These are phyloP conservation scores for Balamuthia mandrillaris DNA, from an alignment of 208 protist genomes.

Conservation along the genomic window DNA sequence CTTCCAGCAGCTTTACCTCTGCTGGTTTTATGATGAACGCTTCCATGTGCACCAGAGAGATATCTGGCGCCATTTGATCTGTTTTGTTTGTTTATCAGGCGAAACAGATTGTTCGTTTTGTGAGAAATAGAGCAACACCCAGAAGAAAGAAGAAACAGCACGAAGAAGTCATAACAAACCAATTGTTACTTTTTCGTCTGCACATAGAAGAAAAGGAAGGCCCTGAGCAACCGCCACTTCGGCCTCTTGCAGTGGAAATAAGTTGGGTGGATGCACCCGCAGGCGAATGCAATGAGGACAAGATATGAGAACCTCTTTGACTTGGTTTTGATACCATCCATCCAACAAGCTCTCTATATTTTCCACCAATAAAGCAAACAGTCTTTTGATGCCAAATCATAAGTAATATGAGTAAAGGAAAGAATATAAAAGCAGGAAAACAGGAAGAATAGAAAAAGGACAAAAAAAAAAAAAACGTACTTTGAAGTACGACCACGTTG, in stretches of 20 bases:
- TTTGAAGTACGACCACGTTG: background rate
- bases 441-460: no score
- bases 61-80: conserved; percentile 29
- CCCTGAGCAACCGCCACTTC: conserved; percentile 29
- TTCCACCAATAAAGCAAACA: conserved; percentile 26
- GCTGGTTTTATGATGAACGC: background rate
- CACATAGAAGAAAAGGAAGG: background rate
- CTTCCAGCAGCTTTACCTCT: background rate
- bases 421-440: background rate
- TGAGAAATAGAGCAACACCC: background rate
- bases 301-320: conserved; percentile 12
- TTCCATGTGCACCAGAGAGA: conserved; percentile 13
- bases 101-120: no score
- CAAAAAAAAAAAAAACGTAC: background rate
- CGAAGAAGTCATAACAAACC: background rate
- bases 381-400: no score
- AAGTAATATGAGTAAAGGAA: background rate
- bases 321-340: conserved; percentile 37
- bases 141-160: background rate
- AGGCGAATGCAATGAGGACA: conserved; percentile 31
- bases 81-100: background rate
- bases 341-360: conserved; percentile 40
- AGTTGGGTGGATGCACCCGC: conserved; percentile 5
- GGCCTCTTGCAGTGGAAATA: conserved; percentile 6
- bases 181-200: background rate